These are phyloP conservation scores for Xylaria cubensis DNA, from an alignment of 495 filamentous ascomycete species.

Conservation along the genomic window DNA sequence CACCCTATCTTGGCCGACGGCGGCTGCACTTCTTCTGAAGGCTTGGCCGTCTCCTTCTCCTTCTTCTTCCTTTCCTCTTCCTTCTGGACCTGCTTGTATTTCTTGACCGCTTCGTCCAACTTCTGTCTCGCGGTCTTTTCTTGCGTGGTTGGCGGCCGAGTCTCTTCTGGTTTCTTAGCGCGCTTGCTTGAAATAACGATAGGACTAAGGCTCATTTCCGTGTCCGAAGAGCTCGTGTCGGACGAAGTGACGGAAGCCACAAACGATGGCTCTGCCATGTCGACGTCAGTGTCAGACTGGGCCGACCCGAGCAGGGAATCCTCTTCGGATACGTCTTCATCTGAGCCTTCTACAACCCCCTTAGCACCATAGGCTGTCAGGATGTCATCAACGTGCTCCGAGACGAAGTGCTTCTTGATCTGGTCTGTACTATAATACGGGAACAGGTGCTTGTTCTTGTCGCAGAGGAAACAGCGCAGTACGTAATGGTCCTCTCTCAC, in stretches of 20 bases:
- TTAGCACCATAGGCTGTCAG: background rate
- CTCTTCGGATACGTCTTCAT: background rate
- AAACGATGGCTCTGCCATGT: background rate
- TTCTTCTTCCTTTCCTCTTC: background rate
- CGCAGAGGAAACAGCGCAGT: slow-evolving; percentile 38
- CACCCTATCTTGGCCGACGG: no score
- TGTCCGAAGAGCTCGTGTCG: background rate
- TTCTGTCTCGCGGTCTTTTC: background rate
- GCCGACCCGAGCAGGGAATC: background rate
- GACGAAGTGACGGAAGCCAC: background rate
- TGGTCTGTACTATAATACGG: slow-evolving; percentile 29
- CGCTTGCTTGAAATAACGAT: background rate
- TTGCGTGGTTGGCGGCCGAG: background rate
- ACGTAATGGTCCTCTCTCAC: slow-evolving; percentile 34
- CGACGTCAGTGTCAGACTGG: background rate
- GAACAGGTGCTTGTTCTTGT: slow-evolving; percentile 27
- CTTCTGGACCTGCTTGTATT: no score
- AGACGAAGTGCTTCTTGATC: slow-evolving; percentile 42
- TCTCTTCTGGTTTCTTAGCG: background rate
- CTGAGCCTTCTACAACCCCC: background rate
- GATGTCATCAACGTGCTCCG: slow-evolving; percentile 36
- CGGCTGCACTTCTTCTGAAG: no score
- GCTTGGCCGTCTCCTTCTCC: background rate
- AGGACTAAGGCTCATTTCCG: background rate
- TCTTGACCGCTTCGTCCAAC: no score